A percentile compares a stretch with the other conserved stretches of the same genome.
These are phyloP conservation scores for Nicotiana tomentosiformis DNA, from an alignment of 257 asterid species.

Conservation along the genomic window DNA sequence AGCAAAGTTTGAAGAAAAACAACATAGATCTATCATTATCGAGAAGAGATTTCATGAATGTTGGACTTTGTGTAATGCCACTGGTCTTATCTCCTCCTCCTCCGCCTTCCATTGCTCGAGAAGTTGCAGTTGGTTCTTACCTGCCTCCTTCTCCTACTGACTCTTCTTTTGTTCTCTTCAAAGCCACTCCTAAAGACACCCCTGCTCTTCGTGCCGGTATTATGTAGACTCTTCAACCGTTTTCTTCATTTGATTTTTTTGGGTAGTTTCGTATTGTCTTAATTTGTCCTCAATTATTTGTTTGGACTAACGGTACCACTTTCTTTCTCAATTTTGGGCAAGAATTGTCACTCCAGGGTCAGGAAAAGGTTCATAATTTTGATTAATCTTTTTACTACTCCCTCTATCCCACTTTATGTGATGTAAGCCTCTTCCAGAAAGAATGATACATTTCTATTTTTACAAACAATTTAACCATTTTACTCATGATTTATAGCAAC, in stretches of 20 bases:
- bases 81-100: constrained; percentile 33
- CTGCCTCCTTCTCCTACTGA: constrained; percentile 66
- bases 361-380: background rate
- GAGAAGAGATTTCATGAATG: constrained; percentile 58
- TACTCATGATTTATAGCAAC: no score
- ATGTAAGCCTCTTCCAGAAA: no score
- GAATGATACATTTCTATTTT: no score
- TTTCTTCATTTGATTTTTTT: background rate
- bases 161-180: constrained; percentile 80
- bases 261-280: background rate
- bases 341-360: background rate
- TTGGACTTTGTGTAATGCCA: constrained; percentile 49
- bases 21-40: constrained; percentile 27
- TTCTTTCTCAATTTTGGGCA: background rate
- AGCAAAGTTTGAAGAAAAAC: constrained; percentile 15
- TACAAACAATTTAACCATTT: no score
- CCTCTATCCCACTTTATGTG: no score
- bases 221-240: background rate
- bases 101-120: constrained; percentile 53
- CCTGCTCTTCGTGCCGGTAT: constrained; percentile 99
- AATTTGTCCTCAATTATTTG: background rate
- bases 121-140: constrained; percentile 81
- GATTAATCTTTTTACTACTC: no score
- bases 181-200: constrained; percentile 79
- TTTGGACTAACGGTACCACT: background rate